Base-by-base conservation (phyloP, 2,329 filamentous ascomycete species). In the Penicillium sp. region DNA sequence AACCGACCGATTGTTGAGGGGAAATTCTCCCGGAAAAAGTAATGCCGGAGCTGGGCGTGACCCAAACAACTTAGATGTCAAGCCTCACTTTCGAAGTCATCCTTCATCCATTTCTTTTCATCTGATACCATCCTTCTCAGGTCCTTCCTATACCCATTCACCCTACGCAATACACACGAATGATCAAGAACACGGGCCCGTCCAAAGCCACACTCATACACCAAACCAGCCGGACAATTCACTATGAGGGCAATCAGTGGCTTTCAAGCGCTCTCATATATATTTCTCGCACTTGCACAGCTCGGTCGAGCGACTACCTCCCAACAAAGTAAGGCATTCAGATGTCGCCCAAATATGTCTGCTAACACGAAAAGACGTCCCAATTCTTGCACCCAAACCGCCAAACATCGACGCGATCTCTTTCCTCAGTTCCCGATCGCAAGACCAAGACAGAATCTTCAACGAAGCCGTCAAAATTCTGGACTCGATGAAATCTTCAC, bases 401-500 rank as follows among this genome's bases (percentile, higher is more conserved):
- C 29, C 29, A 15, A 62, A 66, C 7, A 49, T 67, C 36, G 69
- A 75, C 47, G 50, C 73, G 8, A 52, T 69, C 12, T 68, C 70
- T 1, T 65, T 71, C 21, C 58, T 76, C 6, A 63, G 57, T 45
- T 55, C 61, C 1, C 69, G 60, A 27, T 29, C 53, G 1, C 61
- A 58, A 12, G 66, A 70, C 5, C 60, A 70, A n/a, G 68, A 75
- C 44, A 68, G 66, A 2, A 62, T 79, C n/a, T 77, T 79, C 43
- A 70, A 68, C 3, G 66, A 77, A 51, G 80, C 79, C 2, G 63
- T 81, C 19, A 68, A 73, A 3, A 65, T 81, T 3, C 69, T 84
- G 4, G 68, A 78, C 15, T 75, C 76, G 0, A 72, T 83, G 65
- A 73, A 79, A 47, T 71, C 73, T 6, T 72, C 77, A 10, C 77